phyloP scores from a whole-genome alignment of 2,329 filamentous ascomycete species.

The Phaeophleospora eucalypticola region DNA sequence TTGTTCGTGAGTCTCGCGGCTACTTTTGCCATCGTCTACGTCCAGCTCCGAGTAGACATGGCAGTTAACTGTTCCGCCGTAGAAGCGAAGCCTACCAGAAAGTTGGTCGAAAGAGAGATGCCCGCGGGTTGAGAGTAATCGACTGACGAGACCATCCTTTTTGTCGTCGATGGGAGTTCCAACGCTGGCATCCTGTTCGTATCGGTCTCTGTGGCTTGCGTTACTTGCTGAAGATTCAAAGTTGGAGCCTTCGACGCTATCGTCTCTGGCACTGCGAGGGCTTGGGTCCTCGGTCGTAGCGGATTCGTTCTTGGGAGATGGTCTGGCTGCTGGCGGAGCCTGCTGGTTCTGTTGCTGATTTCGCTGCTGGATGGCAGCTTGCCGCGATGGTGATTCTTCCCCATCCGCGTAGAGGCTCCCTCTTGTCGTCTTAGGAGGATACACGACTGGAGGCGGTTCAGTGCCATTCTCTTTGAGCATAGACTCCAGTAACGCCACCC shows the following conservation, averaged over 20 bases:
- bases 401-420: conserved; percentile 19
- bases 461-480: conserved; percentile 23
- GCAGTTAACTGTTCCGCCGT: conserved; percentile 24
- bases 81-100: conserved; percentile 22
- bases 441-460: conserved; percentile 19
- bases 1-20: conserved; percentile 16
- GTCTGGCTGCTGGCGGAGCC: no score
- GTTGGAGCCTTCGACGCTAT: conserved; percentile 12
- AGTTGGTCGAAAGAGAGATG: conserved; percentile 28
- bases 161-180: conserved; percentile 23
- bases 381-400: conserved; percentile 19
- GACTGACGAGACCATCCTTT: conserved; percentile 22
- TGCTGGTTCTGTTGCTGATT: conserved; percentile 1
- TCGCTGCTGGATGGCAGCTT: background rate
- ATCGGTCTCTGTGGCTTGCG: conserved; percentile 10
- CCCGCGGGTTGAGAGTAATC: conserved; percentile 23
- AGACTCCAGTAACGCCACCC: conserved; percentile 23
- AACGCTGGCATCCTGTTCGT: conserved; percentile 10
- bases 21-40: conserved; percentile 14
- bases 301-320: conserved; percentile 4
- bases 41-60: conserved; percentile 24
- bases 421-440: conserved; percentile 26
- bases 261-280: conserved; percentile 14
- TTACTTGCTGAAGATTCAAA: conserved; percentile 10
- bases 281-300: conserved; percentile 13